Evolutionary conservation across 257 asterid species (phyloP), one percentile per base, ranked within the genome.

Genomic region (Datura wrightii): DNA sequence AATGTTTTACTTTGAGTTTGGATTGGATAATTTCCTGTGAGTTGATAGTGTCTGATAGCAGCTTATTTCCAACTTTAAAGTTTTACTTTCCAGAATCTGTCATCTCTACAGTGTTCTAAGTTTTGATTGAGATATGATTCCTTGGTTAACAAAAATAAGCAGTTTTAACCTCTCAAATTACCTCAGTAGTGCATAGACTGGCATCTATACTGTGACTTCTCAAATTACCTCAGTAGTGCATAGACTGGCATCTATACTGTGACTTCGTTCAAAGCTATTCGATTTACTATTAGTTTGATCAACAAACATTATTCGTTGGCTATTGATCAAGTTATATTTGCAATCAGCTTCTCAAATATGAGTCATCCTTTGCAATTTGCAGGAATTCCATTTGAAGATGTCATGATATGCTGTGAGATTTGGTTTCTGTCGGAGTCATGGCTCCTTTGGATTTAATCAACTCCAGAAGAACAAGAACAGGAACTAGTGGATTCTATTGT

Each of bases 331-430:
- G 44, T 65, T 48, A 16, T 66, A 16, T 66, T 41, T 66, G 71
- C 42, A n/a, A 42, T 56, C 42, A 18, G 84, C 44, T 80, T 80
- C 58, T 82, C 62, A 82, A 31, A 50, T 71, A 36, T 82, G 71
- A 8, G 53, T 66, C 14, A 52, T 83, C 44, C 54, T 52, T 67
- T 67, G 41, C 80, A 11, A 83, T 83, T 69, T 83, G 85, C 85
- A 83, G 85, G 85, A 13, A 9, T 82, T 50, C n/a, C 63, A 42
- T 63, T 82, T 65, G 80, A 19, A 19, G 80, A 72, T 10, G 44
- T 34, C 72, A 34, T 34, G 80, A 74, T 72, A 19, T 19, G 59
- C 82, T 10, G 11, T 24, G 80, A 76, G 60, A 50, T 24, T 10
- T 72, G 41, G 58, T 72, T 72, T 10, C 80, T 24, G 24, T 72